These are phyloP conservation scores for Cryptococcus maquisensis DNA, from an alignment of 1,284 basidiomycete species.

Conservation along the genomic window DNA sequence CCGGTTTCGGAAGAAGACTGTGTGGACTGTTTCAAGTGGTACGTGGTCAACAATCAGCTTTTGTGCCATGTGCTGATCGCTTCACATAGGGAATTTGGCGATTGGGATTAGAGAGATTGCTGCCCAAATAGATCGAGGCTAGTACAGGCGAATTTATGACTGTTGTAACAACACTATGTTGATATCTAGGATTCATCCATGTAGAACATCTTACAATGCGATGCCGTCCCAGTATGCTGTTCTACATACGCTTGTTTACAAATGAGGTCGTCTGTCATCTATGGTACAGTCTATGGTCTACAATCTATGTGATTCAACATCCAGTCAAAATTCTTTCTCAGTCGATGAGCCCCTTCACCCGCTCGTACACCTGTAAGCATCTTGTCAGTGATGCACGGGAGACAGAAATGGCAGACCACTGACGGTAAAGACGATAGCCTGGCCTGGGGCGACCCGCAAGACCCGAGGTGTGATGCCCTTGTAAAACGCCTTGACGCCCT, in stretches of 20 bases:
- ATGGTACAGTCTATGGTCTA: no score
- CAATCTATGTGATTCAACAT: no score
- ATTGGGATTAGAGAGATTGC: conserved; percentile 24
- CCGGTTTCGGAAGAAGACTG: conserved; percentile 43
- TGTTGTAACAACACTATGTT: background rate
- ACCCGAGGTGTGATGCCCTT: conserved; percentile 97
- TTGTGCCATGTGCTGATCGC: background rate
- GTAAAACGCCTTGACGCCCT: conserved; percentile 87
- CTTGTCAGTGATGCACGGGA: background rate
- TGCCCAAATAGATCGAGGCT: conserved; percentile 8
- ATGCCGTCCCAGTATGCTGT: no score
- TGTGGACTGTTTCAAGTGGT: conserved; percentile 50
- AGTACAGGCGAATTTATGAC: background rate
- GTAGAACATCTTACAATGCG: background rate
- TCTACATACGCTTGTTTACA: no score
- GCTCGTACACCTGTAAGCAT: background rate
- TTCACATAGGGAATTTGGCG: conserved; percentile 37
- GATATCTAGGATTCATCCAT: background rate
- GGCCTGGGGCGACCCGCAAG: conserved; percentile 88
- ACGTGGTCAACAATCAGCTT: conserved; percentile 6
- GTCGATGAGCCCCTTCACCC: background rate
- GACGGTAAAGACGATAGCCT: conserved; percentile 55
- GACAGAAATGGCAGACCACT: conserved; percentile 8
- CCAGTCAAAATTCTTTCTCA: conserved; percentile 14
- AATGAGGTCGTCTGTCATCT: no score